phyloP scores from a whole-genome alignment of 495 filamentous ascomycete genomes.

The Penicillium desertorum region DNA sequence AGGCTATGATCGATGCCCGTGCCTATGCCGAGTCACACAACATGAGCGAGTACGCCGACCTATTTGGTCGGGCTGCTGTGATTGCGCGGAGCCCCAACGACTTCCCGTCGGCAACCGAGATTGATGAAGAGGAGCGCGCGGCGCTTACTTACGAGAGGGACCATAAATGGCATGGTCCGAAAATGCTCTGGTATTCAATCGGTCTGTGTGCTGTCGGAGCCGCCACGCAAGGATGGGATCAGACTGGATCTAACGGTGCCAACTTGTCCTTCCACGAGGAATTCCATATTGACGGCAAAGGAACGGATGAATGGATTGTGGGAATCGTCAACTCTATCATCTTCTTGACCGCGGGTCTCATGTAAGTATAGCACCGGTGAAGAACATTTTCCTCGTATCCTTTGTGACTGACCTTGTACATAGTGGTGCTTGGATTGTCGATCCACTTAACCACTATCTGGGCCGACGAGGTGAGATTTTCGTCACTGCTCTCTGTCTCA shows the following conservation, averaged over 20 bases:
- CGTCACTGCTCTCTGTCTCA: slow-evolving; percentile 52
- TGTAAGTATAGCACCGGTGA: slow-evolving; percentile 43
- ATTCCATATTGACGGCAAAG: slow-evolving; percentile 48
- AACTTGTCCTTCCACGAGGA: slow-evolving; percentile 58
- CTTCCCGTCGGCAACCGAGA: slow-evolving; percentile 21
- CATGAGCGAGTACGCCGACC: slow-evolving; percentile 43
- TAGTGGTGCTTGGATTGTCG: slow-evolving; percentile 51
- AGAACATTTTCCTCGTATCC: slow-evolving; percentile 1
- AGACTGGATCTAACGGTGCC: slow-evolving; percentile 67
- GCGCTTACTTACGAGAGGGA: slow-evolving; percentile 32
- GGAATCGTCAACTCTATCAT: slow-evolving; percentile 57
- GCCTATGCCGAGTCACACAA: slow-evolving; percentile 38
- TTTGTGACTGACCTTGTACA: slow-evolving; percentile 17
- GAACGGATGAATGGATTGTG: slow-evolving; percentile 55
- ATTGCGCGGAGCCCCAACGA: slow-evolving; percentile 31
- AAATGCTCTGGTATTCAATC: slow-evolving; percentile 39
- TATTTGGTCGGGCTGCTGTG: slow-evolving; percentile 44
- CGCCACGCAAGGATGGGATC: slow-evolving; percentile 59
- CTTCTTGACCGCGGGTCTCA: slow-evolving; percentile 31
- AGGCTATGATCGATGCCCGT: slow-evolving; percentile 37
- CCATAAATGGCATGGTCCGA: slow-evolving; percentile 38
- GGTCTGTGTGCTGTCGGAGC: slow-evolving; percentile 36
- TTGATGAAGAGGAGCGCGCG: slow-evolving; percentile 22
- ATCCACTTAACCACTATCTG: slow-evolving; percentile 55
- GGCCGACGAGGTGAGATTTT: slow-evolving; percentile 60